Evolutionary conservation across 1,284 basidiomycete genomes (phyloP).

Genomic region (Athelia sp.): DNA sequence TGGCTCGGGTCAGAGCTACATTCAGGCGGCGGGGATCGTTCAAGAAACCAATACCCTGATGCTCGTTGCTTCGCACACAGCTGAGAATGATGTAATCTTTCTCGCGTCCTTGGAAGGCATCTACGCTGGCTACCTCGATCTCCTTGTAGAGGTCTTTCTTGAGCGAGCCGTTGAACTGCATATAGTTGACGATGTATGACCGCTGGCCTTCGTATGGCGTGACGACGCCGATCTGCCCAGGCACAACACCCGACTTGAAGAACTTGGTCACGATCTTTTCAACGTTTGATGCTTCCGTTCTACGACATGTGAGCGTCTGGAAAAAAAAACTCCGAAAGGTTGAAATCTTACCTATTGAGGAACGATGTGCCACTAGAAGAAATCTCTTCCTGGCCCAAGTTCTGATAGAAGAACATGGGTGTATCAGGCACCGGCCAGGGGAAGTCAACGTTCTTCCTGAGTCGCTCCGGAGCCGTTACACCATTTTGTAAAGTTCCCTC

Average conservation of each 20-base stretch:
- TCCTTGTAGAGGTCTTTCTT: conserved; percentile 99
- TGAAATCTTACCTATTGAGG: conserved; percentile 71
- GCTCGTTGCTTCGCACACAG: conserved; percentile 99
- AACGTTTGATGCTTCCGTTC: conserved; percentile 97
- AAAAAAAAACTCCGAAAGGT: conserved; percentile 7
- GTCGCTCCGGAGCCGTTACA: conserved; percentile 95
- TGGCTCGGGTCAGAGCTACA: conserved; percentile 95
- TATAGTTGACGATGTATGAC: conserved; percentile 98
- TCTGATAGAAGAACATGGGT: conserved; percentile 99
- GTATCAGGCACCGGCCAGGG: conserved; percentile 98
- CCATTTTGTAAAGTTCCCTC: conserved; percentile 99
- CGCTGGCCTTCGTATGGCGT: conserved; percentile 99
- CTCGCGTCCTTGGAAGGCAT: conserved; percentile 99
- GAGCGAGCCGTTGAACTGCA: conserved; percentile 97
- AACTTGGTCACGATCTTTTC: conserved; percentile 99
- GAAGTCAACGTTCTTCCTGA: conserved; percentile 97
- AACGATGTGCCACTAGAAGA: conserved; percentile 98
- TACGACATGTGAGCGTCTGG: conserved; percentile 25
- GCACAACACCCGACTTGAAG: conserved; percentile 97
- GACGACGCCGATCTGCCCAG: conserved; percentile 95
- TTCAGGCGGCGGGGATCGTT: conserved; percentile 97
- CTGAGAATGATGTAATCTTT: conserved; percentile 99
- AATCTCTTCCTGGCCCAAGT: conserved; percentile 98
- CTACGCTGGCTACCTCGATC: conserved; percentile 97
- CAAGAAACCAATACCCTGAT: conserved; percentile 99